Evolutionary conservation across 1,139 yeast species (phyloP), one percentile per base, ranked within the genome.

Genomic region (Sugiyamaella pinicola): DNA sequence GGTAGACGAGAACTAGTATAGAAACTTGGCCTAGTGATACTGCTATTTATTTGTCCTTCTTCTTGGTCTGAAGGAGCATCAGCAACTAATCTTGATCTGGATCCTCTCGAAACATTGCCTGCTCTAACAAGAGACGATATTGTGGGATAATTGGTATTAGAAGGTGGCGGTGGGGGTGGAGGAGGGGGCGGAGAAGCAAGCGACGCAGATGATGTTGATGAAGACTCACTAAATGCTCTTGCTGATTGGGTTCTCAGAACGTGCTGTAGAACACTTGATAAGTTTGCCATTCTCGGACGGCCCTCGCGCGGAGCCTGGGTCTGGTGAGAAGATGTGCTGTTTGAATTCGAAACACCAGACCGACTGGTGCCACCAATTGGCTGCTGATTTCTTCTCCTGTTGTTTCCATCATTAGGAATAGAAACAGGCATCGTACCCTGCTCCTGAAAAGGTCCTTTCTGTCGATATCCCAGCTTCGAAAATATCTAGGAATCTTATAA

Each of bases 221-320:
- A 18, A 10, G 15, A 24, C 2, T 29, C 46, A 19, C 37, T 37
- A 15, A 34, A 31, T 4, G 47, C 29, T 15, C 40, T n/a, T 4
- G 39, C 47, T 5, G 47, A 43, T 17, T 43, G 47, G n/a, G 33
- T 43, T 33, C 47, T 43, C 17, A 43, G 21, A 29, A 43, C 47
- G 5, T 43, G 39, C 21, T 43, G 40, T 34, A 43, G 15, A 15
- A 43, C 37, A 24, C 29, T 33, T n/a, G 47, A 33, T 12, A 42
- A 18, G 7, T 19, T 29, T 2, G 47, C 29, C 28, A 31, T 7
- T 13, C 47, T 18, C 18, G 26, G 15, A 5, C 47, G 37, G n/a
- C 33, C 19, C n/a, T 29, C 45, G 4, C 35, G 34, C 31, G 35
- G n/a, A 29, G 28, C 17, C 13, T 37, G 41, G 10, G 24, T 17